Evolutionary conservation across 2,329 filamentous ascomycete species (phyloP), one percentile per base, ranked within the genome.

Genomic region (Aspergillus glaucus): DNA sequence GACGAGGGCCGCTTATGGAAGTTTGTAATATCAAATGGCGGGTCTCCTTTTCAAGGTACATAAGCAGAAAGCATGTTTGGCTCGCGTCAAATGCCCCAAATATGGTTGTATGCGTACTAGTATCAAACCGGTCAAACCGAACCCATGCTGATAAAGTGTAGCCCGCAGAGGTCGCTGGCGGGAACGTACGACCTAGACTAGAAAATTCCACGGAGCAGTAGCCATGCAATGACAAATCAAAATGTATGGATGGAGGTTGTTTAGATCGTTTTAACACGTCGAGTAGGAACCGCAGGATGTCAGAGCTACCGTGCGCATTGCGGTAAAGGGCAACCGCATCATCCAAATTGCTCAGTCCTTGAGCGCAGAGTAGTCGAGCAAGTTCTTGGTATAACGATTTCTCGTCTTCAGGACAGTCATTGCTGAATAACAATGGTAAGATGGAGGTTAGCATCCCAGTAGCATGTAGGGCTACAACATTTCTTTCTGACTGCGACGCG

Each of bases 21-120:
- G 94, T 97, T 70, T 98, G 93, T 5, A 98, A 75, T 57, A 98
- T 98, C 57, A 98, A 87, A 69, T 95, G 93, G 52, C 81, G 87
- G 2, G 89, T 95, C 65, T 96, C 91, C 63, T 86, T 90, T 66
- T 98, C 94, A 36, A 98, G 77, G 63, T 98, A 98, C 51, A 90
- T 85, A 58, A 98, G 81, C 32, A 98, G 73, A 62, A 98, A 98
- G 68, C 93, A 98, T 4, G 88, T 89, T 67, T 97, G 92, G 4
- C 83, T 89, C 3, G 85, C 78, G 69, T 98, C 93, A 67, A 94
- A 97, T 7, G 93, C 88, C 22, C 93, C 93, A 66, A 98, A 98
- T 12, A 98, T 79, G 0, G 93, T 98, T 0, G 93, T 98, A 66
- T 98, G 93, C 14, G 87, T 84, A 42, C 81, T 80, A 4, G 81